phyloP scores from a whole-genome alignment of 148 eudicot species.

The Pharnaceum exiguum region DNA sequence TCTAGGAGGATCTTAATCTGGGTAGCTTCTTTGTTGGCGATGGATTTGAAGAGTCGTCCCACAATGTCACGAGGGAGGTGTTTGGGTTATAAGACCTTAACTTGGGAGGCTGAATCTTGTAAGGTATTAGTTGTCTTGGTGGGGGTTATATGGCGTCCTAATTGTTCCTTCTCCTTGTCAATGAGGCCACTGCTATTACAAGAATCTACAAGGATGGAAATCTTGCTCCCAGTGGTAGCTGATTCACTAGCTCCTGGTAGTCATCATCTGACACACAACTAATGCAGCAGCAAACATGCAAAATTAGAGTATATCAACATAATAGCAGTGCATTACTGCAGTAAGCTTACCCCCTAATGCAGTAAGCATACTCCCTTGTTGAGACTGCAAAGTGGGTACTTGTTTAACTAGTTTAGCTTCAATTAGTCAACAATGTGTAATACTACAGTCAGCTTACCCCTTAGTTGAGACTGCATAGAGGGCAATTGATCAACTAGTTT shows the following conservation, averaged over 20 bases:
- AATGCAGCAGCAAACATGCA: constrained; percentile 31
- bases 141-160: constrained; percentile 31
- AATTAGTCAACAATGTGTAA: too few species aligned
- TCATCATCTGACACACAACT: constrained; percentile 41
- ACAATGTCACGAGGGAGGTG: constrained; percentile 7
- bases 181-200: constrained; percentile 55
- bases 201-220: constrained; percentile 63
- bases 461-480: too few species aligned
- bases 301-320: constrained; percentile 12
- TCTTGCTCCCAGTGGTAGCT: constrained; percentile 41
- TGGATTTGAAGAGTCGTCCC: too few species aligned
- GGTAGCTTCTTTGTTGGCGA: too few species aligned
- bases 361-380: too few species aligned
- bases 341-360: too few species aligned
- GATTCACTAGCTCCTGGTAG: constrained; percentile 45
- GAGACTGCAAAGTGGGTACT: too few species aligned
- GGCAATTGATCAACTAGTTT: too few species aligned
- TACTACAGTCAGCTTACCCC: too few species aligned
- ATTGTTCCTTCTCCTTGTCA: constrained; percentile 49
- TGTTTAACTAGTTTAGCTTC: too few species aligned
- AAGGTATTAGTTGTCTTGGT: not conserved
- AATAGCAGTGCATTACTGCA: too few species aligned
- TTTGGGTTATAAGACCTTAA: constrained; percentile 1
- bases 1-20: too few species aligned
- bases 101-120: constrained; percentile 12